phyloP scores from a whole-genome alignment of 805 yeast genomes.

The Starmera quercuum region DNA sequence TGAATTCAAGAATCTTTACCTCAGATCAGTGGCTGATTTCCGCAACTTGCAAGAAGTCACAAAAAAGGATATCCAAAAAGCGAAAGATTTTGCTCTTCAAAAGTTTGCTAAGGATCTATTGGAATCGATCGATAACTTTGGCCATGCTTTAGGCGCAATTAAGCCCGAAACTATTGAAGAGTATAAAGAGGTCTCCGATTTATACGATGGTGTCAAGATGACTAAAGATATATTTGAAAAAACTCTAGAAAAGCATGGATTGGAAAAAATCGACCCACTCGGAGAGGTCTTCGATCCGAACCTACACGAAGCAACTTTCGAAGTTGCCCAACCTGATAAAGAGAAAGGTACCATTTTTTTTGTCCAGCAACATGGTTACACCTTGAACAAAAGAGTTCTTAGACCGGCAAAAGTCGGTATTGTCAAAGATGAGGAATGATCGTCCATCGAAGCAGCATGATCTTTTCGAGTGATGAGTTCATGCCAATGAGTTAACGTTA shows the following conservation, averaged over 20 bases:
- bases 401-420: slow-evolving; percentile 54
- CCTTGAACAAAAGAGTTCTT: slow-evolving; percentile 42
- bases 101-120: slow-evolving; percentile 21
- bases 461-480: too few relatives aligned
- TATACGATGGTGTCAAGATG: slow-evolving; percentile 45
- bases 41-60: slow-evolving; percentile 22
- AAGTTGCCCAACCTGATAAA: slow-evolving; percentile 46
- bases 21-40: slow-evolving; percentile 22
- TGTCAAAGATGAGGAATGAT: slow-evolving; percentile 35
- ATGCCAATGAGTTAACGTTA: too few relatives aligned
- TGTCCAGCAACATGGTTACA: slow-evolving; percentile 46
- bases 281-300: slow-evolving; percentile 46
- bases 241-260: slow-evolving; percentile 41
- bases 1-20: slow-evolving; percentile 18
- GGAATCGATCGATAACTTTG: slow-evolving; percentile 22
- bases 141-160: slow-evolving; percentile 20
- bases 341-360: slow-evolving; percentile 48
- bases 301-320: slow-evolving; percentile 46
- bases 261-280: slow-evolving; percentile 40
- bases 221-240: slow-evolving; percentile 41
- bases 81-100: slow-evolving; percentile 21
- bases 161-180: slow-evolving; percentile 11
- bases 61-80: slow-evolving; percentile 21
- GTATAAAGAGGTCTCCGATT: slow-evolving; percentile 35
- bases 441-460: too few relatives aligned